These are phyloP conservation scores for Trichoderma atrobrunneum DNA, from an alignment of 2,329 filamentous ascomycete species.

Conservation along the genomic window DNA sequence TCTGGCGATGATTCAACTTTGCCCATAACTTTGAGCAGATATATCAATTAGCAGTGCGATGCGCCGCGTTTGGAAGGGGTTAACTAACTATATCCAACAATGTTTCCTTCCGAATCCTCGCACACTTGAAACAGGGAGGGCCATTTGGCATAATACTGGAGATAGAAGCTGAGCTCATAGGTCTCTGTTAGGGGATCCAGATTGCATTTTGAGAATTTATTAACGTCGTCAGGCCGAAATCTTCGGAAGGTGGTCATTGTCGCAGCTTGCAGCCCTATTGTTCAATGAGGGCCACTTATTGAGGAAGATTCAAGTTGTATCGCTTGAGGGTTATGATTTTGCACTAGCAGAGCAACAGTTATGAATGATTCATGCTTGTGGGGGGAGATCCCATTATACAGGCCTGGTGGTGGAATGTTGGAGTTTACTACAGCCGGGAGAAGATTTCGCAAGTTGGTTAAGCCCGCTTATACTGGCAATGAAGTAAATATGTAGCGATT, in stretches of 20 bases:
- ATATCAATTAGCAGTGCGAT: not conserved
- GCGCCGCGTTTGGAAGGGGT: not conserved
- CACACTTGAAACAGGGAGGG: conserved; percentile 91
- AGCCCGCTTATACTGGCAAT: not conserved
- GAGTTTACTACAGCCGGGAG: not conserved
- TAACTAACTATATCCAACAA: conserved; percentile 84
- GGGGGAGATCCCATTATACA: not conserved
- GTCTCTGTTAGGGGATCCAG: conserved; percentile 97
- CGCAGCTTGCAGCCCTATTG: not conserved
- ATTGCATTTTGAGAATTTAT: conserved; percentile 91
- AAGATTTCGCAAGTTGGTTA: not conserved
- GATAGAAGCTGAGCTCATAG: conserved; percentile 92
- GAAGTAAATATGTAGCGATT: not conserved
- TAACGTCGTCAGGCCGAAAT: conserved; percentile 79
- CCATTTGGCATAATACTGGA: conserved; percentile 95
- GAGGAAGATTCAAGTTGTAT: not conserved
- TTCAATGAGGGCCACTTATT: not conserved
- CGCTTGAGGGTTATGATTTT: not conserved
- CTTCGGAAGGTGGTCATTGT: conserved; percentile 79
- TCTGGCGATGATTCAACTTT: conserved; percentile 88
- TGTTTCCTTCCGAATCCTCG: conserved; percentile 79
- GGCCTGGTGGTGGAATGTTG: not conserved
- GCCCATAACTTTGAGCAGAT: conserved; percentile 74
- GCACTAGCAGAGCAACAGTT: not conserved
- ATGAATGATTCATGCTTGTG: not conserved